Evolutionary conservation across 2,329 filamentous ascomycete species (phyloP), one percentile per base, ranked within the genome.

Genomic region (Nectriaceae sp.): DNA sequence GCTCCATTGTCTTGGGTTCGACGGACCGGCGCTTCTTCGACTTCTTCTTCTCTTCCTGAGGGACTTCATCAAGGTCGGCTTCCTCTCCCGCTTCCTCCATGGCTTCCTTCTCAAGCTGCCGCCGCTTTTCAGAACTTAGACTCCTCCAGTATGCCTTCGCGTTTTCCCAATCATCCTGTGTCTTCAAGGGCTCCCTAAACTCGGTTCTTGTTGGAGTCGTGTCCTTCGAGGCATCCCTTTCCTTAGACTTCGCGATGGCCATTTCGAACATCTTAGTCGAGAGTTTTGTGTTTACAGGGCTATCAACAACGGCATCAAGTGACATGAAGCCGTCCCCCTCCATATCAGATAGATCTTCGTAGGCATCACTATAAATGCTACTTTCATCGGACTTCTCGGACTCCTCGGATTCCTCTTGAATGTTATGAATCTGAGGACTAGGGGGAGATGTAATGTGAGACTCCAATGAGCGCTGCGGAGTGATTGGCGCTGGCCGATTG

Each of bases 341-440:
- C 4, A 76, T 62, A 13, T 89, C 84, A 0, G 81, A 82, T 0
- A 87, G 71, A 51, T 90, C 86, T 67, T 92, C 89, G 45, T 86
- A 86, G 1, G 88, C 88, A 67, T 92, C 89, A 55, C 85, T 90
- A 63, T 89, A 92, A 20, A 89, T 77, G 52, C 80, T 85, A 42
- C 71, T 74, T 13, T 71, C 70, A 46, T 84, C 81, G 2, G 65
- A 64, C 4, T 67, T 70, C 46, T 84, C 81, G 2, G 65, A 65
- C 4, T 67, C 71, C n/a, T 79, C 73, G 2, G 73, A 65, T n/a
- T 69, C 69, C 44, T 70, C 67, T 41, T 59, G 55, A 13, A 69
- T 72, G 33, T 70, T 64, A 33, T 66, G 61, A 59, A 71, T 70
- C 10, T 55, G 53, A 4, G 61, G 53, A 19, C 50, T 57, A 15